Conservation (phyloP, 2,329 filamentous ascomycete species). For the Chrysosporium queenslandicum region DNA sequence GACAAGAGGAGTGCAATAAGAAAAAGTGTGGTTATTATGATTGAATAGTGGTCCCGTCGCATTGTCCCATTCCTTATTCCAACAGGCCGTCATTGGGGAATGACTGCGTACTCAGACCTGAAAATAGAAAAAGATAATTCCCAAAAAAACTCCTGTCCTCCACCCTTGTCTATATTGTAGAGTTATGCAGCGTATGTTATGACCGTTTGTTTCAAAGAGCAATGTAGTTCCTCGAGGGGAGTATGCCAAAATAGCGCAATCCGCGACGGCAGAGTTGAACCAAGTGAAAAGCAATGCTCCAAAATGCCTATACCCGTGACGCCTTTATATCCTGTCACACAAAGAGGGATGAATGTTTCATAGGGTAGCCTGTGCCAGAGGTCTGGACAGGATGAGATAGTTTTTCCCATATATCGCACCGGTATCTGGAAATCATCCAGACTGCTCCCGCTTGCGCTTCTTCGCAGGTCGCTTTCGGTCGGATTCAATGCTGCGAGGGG, state of each 20-base stretch:
- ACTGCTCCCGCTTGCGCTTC: conserved; percentile 61
- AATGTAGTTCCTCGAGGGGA: neutral
- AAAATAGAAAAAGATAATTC: too few relatives aligned
- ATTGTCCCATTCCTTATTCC: neutral
- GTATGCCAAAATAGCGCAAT: neutral
- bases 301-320: neutral
- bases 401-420: neutral
- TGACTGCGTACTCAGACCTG: neutral
- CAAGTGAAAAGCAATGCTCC: conserved; percentile 2
- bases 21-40: neutral
- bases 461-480: conserved; percentile 51
- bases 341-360: neutral
- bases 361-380: neutral
- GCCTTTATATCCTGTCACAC: conserved; percentile 5
- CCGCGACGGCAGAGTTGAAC: neutral
- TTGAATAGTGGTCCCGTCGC: neutral
- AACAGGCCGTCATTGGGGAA: neutral
- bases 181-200: conserved; percentile 7
- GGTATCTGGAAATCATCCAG: conserved; percentile 1
- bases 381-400: too few relatives aligned
- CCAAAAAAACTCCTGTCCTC: neutral
- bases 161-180: conserved; percentile 10
- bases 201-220: neutral
- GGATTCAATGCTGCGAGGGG: conserved; percentile 20
- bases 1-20: neutral